Evolutionary conservation across 2,329 filamentous ascomycete genomes (phyloP).

Genomic region (Aspergillus phoenicis): DNA sequence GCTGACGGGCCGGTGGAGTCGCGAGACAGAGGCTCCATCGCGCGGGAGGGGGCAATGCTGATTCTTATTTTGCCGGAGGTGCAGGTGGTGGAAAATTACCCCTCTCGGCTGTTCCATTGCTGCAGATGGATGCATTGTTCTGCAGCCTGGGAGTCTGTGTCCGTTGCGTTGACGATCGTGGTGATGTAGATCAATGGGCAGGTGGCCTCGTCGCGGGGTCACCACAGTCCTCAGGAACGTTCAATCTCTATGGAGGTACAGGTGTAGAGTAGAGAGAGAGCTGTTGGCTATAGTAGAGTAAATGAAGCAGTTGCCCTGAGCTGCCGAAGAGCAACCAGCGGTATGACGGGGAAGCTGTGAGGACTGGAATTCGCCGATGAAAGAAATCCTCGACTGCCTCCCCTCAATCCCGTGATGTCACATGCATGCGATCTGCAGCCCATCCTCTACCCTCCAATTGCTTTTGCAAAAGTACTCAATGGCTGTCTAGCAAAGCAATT

Average conservation of each 20-base stretch:
- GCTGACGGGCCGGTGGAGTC: constrained; percentile 4
- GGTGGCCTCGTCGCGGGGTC: too few relatives aligned
- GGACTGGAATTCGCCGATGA: neutral
- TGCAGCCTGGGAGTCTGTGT: neutral
- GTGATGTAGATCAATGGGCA: too few relatives aligned
- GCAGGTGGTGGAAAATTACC: neutral
- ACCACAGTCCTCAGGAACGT: too few relatives aligned
- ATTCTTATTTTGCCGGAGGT: neutral
- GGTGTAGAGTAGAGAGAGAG: too few relatives aligned
- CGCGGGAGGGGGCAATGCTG: neutral
- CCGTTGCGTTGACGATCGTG: too few relatives aligned
- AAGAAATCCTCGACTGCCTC: neutral
- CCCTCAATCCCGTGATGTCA: neutral
- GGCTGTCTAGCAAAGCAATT: neutral
- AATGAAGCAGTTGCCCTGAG: too few relatives aligned
- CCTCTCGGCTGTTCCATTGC: neutral
- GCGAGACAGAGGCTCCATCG: constrained; percentile 1
- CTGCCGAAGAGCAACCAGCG: too few relatives aligned
- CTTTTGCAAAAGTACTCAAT: neutral
- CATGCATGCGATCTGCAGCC: neutral
- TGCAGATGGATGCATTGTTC: neutral
- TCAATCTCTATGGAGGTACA: too few relatives aligned
- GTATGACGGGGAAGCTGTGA: neutral
- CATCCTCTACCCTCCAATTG: neutral
- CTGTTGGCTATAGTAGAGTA: too few relatives aligned